phyloP scores from a whole-genome alignment of 2,329 filamentous ascomycete species.

The Fusarium dimerum region DNA sequence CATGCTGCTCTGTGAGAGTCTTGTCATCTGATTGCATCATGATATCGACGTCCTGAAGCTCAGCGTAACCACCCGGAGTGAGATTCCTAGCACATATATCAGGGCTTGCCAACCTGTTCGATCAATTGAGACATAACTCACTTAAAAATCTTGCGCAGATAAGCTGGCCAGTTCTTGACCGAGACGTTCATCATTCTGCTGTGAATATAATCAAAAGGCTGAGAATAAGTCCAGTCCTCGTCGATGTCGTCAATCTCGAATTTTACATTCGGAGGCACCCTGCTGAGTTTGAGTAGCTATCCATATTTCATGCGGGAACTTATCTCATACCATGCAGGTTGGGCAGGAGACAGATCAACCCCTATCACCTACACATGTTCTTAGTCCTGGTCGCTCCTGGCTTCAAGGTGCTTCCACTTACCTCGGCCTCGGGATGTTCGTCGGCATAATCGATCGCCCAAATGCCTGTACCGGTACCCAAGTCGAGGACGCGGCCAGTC shows the following conservation, averaged over 20 bases:
- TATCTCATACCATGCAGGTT: constrained; percentile 34
- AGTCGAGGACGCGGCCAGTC: constrained; percentile 45
- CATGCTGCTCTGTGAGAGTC: not conserved
- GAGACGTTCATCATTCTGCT: constrained; percentile 46
- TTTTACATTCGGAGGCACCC: constrained; percentile 56
- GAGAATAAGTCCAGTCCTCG: constrained; percentile 54
- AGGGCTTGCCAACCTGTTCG: not conserved
- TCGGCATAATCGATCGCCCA: constrained; percentile 53
- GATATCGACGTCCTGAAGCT: constrained; percentile 6
- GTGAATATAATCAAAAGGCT: constrained; percentile 61
- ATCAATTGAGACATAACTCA: constrained; percentile 22
- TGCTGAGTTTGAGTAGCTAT: constrained; percentile 19
- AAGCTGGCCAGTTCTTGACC: constrained; percentile 54
- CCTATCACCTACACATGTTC: constrained; percentile 38
- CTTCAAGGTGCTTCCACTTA: constrained; percentile 24
- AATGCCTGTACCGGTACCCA: constrained; percentile 60
- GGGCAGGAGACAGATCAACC: constrained; percentile 50
- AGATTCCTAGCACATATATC: not conserved
- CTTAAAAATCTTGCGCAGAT: constrained; percentile 40
- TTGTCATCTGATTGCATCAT: not conserved
- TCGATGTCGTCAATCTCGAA: constrained; percentile 62
- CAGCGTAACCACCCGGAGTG: not conserved
- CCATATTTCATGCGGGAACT: not conserved
- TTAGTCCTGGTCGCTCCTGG: constrained; percentile 45
- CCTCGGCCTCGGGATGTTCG: constrained; percentile 7